phyloP scores from a whole-genome alignment of 1,284 basidiomycete species.

The Sparassis latifolia region DNA sequence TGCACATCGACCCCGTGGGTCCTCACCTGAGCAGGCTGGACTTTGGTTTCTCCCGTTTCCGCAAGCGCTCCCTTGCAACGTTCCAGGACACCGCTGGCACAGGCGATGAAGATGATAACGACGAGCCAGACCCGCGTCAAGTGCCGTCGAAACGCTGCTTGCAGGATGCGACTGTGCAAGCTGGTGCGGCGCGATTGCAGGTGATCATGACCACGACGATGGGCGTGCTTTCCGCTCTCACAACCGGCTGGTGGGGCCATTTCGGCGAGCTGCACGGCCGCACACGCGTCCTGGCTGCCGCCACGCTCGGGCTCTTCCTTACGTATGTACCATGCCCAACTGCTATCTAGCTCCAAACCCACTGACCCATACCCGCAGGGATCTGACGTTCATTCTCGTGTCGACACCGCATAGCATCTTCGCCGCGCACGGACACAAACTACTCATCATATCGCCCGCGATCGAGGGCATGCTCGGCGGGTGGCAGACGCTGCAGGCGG shows the following conservation, averaged over 20 bases:
- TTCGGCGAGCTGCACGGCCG: constrained; percentile 78
- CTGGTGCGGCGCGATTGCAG: constrained; percentile 62
- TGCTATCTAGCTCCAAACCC: background rate
- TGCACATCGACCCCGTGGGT: constrained; percentile 29
- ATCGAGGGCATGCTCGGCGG: constrained; percentile 85
- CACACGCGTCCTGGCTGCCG: constrained; percentile 64
- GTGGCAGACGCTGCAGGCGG: constrained; percentile 75
- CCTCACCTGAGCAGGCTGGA: constrained; percentile 17
- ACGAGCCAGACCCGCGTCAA: constrained; percentile 41
- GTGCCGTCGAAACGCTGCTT: constrained; percentile 48
- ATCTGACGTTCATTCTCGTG: constrained; percentile 72
- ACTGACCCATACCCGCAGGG: constrained; percentile 36
- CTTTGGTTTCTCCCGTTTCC: constrained; percentile 5
- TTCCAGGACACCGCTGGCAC: background rate
- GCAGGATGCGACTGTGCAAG: constrained; percentile 58
- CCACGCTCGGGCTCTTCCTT: constrained; percentile 67
- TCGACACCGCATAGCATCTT: constrained; percentile 63
- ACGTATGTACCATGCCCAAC: constrained; percentile 45
- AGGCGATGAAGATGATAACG: constrained; percentile 25
- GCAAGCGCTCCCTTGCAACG: constrained; percentile 1
- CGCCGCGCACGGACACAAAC: constrained; percentile 58
- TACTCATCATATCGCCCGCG: constrained; percentile 77
- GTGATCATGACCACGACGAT: constrained; percentile 68
- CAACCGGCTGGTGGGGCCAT: constrained; percentile 85
- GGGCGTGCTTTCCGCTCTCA: constrained; percentile 79